Evolutionary conservation across 2,329 filamentous ascomycete genomes (phyloP).

Genomic region (Penicillium sp.): DNA sequence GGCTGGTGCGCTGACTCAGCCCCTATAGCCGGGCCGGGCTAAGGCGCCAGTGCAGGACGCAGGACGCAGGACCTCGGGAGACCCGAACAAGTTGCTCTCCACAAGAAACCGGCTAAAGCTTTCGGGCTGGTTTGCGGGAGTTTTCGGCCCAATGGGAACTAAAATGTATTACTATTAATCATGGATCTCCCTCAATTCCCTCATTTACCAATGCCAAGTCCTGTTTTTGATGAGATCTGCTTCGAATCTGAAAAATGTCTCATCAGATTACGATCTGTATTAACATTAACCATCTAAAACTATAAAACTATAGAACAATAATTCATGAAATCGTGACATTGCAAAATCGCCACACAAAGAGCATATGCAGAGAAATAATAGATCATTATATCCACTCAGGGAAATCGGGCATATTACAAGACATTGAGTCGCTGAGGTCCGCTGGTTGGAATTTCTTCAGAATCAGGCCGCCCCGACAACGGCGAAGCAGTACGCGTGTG

Average conservation of each 20-base stretch:
- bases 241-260: not conserved
- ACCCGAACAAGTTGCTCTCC: conserved; percentile 6
- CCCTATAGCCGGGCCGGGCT: conserved; percentile 12
- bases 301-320: not conserved
- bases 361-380: conserved; percentile 3
- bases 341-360: not conserved
- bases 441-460: conserved; percentile 11
- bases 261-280: not conserved
- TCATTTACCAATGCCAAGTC: not conserved
- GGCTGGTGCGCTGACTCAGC: conserved; percentile 26
- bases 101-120: conserved; percentile 14
- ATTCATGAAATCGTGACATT: conserved; percentile 4
- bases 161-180: conserved; percentile 11
- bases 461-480: conserved; percentile 5
- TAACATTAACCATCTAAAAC: conserved; percentile 3
- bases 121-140: conserved; percentile 22
- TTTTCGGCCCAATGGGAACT: conserved; percentile 22
- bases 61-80: not conserved
- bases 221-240: not conserved
- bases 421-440: conserved; percentile 11
- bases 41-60: not conserved
- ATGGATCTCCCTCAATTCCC: not conserved
- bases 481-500: conserved; percentile 10
- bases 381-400: conserved; percentile 11
- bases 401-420: conserved; percentile 8